These are phyloP conservation scores for Ettlia oleoabundans DNA, from an alignment of 139 green algal genomes.

Conservation along the genomic window DNA sequence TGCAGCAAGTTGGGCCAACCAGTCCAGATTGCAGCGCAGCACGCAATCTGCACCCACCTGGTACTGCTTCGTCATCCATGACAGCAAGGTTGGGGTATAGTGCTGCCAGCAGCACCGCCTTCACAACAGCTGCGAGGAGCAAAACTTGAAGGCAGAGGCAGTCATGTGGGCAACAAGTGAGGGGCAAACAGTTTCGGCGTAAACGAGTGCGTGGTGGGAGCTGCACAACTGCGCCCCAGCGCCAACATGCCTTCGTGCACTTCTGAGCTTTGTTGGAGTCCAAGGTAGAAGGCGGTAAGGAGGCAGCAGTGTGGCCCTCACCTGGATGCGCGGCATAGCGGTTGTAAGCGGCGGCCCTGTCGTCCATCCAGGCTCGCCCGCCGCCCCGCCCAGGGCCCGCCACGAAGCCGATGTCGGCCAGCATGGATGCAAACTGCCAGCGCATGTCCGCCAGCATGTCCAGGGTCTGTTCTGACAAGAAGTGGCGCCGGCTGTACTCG, in stretches of 20 bases:
- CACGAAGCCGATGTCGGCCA: constrained; percentile 77
- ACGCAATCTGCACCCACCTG: neutral
- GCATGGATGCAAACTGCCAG: constrained; percentile 84
- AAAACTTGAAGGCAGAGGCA: neutral
- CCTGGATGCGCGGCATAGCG: constrained; percentile 23
- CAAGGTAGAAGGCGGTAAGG: too few relatives aligned
- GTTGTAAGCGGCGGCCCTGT: constrained; percentile 19
- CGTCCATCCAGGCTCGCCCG: constrained; percentile 46
- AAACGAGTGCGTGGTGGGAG: neutral
- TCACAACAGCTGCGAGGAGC: constrained; percentile 51
- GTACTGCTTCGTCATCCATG: constrained; percentile 58
- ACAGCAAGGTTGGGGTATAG: constrained; percentile 89
- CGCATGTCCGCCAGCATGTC: constrained; percentile 83
- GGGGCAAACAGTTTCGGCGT: neutral
- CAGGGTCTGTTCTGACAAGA: constrained; percentile 69
- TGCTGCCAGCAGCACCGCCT: constrained; percentile 83
- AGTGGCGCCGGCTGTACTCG: constrained; percentile 41
- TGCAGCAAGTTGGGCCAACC: too few relatives aligned
- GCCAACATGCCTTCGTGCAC: too few relatives aligned
- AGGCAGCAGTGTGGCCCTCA: too few relatives aligned
- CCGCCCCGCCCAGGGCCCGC: neutral
- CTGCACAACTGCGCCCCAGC: neutral
- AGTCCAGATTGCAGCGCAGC: neutral
- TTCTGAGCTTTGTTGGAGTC: too few relatives aligned
- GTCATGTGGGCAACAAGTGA: neutral